phyloP scores from a whole-genome alignment of 805 yeast genomes.

The Lipomyces lipofer region DNA sequence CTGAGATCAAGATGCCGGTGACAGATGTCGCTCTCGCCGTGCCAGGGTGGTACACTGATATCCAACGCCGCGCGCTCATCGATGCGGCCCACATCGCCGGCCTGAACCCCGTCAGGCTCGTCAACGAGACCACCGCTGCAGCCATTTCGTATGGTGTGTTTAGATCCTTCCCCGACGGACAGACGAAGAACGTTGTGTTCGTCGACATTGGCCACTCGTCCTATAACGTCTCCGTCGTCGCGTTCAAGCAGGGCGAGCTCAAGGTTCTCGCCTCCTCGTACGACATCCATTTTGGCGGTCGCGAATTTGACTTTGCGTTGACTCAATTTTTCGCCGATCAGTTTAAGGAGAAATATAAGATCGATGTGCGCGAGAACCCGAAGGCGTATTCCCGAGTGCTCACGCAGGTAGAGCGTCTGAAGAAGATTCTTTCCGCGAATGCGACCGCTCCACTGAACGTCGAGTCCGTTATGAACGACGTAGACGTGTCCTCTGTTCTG shows the following conservation, averaged over 20 bases:
- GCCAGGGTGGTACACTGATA: constrained; percentile 96
- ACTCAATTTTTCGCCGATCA: constrained; percentile 94
- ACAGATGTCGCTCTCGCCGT: constrained; percentile 91
- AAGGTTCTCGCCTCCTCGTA: constrained; percentile 88
- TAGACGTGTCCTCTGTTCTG: constrained; percentile 87
- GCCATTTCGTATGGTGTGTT: constrained; percentile 99
- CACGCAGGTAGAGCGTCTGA: constrained; percentile 86
- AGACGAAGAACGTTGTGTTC: constrained; percentile 77
- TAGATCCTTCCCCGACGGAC: constrained; percentile 93
- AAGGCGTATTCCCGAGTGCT: constrained; percentile 94
- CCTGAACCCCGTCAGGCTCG: constrained; percentile 95
- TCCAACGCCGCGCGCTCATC: constrained; percentile 92
- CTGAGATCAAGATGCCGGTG: constrained; percentile 79
- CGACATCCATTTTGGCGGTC: constrained; percentile 97
- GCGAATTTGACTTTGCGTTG: constrained; percentile 91
- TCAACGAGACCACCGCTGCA: constrained; percentile 97
- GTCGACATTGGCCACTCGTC: constrained; percentile 97
- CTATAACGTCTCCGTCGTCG: constrained; percentile 83
- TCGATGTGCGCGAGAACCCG: constrained; percentile 85
- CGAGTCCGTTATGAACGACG: constrained; percentile 96
- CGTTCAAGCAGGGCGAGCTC: constrained; percentile 94
- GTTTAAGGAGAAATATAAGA: constrained; percentile 78
- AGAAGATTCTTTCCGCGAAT: constrained; percentile 96
- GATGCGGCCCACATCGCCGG: constrained; percentile 97
- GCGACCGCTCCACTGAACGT: constrained; percentile 89